Base-by-base conservation (phyloP, 177 flowering plant species). In the Vitis hybrid region DNA sequence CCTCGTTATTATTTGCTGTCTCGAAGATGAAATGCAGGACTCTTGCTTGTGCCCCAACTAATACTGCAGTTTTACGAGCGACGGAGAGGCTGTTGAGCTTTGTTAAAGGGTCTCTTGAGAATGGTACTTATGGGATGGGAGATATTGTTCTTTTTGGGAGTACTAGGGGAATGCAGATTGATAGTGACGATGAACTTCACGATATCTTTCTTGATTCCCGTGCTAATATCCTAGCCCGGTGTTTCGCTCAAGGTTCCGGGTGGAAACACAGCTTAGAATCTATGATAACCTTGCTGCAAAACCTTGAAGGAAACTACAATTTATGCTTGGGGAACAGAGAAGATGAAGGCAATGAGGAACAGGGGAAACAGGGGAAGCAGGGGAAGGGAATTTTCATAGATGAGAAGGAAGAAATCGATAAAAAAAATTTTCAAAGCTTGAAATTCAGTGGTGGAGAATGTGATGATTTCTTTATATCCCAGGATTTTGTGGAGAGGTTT, bases 181-280 rank as follows among this genome's bases (percentile, higher is more conserved):
- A 76, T 21, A 70, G 70, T 10, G 45, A 39, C 8, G 8, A 7
- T 39, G 74, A 74, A 1, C 68, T 84, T 49, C 12, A 11, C 15
- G 66, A 71, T 62, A 67, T 80, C 30, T 82, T 80, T 74, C 78
- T 77, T 12, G 80, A 84, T 45, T 21, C 74, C 45, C 81, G 88
- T 3, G 75, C 65, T 62, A 34, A 50, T 11, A 60, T 39, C 56
- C 82, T 84, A 3, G 0, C 0, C 0, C 12, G 57, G 18, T 80
- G 81, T 56, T 64, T 73, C 15, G 39, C 69, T 50, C 76, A 74
- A 1, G 1, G 10, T 0, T n/a, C 72, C 13, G 82, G 82, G 51
- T 84, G 82, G 85, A 74, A 19, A 17, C 51, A 48, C 30, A 23
- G 15, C n/a, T 3, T 74, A 23, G 68, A 59, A 15, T 61, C 78